Conservation (phyloP, 345 rosid species). For the Jatropha curcas region DNA sequence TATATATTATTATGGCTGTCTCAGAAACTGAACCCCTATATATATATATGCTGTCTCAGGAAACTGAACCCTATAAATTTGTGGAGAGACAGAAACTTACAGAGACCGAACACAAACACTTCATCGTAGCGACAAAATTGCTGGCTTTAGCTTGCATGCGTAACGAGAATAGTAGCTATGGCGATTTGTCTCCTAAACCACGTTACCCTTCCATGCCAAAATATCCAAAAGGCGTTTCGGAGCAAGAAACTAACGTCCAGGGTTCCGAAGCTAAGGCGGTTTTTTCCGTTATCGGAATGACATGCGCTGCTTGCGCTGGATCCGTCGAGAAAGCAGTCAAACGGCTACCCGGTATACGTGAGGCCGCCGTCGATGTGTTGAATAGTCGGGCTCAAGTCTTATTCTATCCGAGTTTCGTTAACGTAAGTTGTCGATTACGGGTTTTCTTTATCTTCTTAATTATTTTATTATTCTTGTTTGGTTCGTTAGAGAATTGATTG, state of each 20-base stretch:
- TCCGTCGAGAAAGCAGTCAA: conserved; percentile 91
- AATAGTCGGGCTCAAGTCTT: conserved; percentile 65
- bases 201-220: conserved; percentile 70
- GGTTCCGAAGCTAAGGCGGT: conserved; percentile 51
- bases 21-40: too few relatives aligned
- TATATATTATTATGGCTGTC: too few relatives aligned
- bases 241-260: conserved; percentile 24
- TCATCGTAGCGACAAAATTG: conserved; percentile 71
- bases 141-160: conserved; percentile 65
- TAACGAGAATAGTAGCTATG: conserved; percentile 46
- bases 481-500: background rate
- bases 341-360: conserved; percentile 76
- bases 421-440: conserved; percentile 42
- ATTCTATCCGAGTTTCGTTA: conserved; percentile 58
- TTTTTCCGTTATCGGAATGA: conserved; percentile 77
- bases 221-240: conserved; percentile 54
- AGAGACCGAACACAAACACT: background rate
- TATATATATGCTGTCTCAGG: too few relatives aligned
- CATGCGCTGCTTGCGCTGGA: conserved; percentile 90
- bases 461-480: background rate
- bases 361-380: conserved; percentile 74
- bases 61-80: background rate
- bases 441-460: background rate
- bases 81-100: background rate
- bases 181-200: conserved; percentile 47